Evolutionary conservation across 208 protist species (phyloP), one percentile per base, ranked within the genome.

Genomic region (Leishmania turanica): DNA sequence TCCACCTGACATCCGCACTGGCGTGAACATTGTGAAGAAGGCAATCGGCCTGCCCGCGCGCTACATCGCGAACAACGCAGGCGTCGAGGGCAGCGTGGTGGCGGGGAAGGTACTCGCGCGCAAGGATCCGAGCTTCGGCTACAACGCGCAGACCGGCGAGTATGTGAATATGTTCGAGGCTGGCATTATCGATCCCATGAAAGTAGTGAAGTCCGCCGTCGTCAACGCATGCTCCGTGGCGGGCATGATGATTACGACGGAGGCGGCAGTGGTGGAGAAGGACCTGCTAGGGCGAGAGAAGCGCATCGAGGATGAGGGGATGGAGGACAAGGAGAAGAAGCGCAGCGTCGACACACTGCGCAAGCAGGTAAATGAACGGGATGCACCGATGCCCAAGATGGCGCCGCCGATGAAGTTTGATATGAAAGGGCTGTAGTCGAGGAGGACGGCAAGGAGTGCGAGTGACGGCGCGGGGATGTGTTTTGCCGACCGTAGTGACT

Each of bases 161-260:
- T 99, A 99, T 87, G 92, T 95, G 75, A 96, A 99, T 88, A 99
- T 99, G 99, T 96, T 99, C 82, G 83, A 98, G 75, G 92, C 90
- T 11, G 99, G 99, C 82, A 99, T 99, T 87, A 98, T 99, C 84
- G 99, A 99, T 90, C 99, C 99, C 66, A 99, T 99, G 87, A 99
- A 99, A 93, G 99, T 99, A 31, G 99, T 99, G 56, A 95, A 99
- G 78, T 99, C 98, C 19, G 98, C 99, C 17, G 92, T 99, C 1
- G 90, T 99, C 45, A 99, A 99, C 84, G 98, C 99, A n/a, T 95
- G 98, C 77, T 98, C 95, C 53, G 99, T 99, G 21, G 95, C 99
- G 1, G 98, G 98, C 0, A 95, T 99, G 85, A 99, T 99, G 98
- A 99, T 99, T 68, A 99, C 99, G 6, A 99, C 99, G 27, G 99